These are phyloP conservation scores for Paracorniculantispora psalliotae DNA, from an alignment of 2,329 filamentous ascomycete species.

Conservation along the genomic window DNA sequence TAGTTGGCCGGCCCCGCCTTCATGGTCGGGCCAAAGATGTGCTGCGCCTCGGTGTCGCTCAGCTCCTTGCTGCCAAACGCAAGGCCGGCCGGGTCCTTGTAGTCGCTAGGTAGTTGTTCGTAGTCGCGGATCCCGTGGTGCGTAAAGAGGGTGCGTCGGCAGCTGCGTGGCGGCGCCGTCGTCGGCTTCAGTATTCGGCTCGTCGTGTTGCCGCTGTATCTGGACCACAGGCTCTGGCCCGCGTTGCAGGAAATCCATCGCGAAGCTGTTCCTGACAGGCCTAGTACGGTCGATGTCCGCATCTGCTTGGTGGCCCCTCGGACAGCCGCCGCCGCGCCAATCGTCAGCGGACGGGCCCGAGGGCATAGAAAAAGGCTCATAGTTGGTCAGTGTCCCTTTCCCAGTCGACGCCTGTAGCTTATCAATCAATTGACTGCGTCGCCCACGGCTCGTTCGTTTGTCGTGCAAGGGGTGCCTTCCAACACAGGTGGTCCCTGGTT, in stretches of 20 bases:
- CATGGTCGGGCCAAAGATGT: slow-evolving; percentile 48
- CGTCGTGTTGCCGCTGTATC: background rate
- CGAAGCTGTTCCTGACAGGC: background rate
- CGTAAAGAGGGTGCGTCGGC: slow-evolving; percentile 31
- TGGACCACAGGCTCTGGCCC: background rate
- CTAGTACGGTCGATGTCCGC: background rate
- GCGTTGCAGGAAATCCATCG: slow-evolving; percentile 17
- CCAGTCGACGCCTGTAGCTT: background rate
- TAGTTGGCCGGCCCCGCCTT: slow-evolving; percentile 43
- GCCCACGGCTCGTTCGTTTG: background rate
- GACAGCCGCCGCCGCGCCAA: background rate
- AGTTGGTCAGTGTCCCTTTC: background rate
- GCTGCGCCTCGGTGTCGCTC: slow-evolving; percentile 38
- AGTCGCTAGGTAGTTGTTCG: slow-evolving; percentile 52
- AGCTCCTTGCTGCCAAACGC: slow-evolving; percentile 48
- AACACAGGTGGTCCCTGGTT: too few relatives aligned
- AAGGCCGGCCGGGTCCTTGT: slow-evolving; percentile 51
- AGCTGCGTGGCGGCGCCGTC: background rate
- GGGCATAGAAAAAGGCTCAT: slow-evolving; percentile 6
- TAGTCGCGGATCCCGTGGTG: slow-evolving; percentile 45
- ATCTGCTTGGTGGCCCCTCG: background rate
- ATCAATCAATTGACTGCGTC: background rate
- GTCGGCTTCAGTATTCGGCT: background rate
- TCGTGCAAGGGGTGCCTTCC: background rate
- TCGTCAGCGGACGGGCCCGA: background rate